These are phyloP conservation scores for Cenchrus purpureus DNA, from an alignment of 176 grass and related monocot species.

Conservation along the genomic window DNA sequence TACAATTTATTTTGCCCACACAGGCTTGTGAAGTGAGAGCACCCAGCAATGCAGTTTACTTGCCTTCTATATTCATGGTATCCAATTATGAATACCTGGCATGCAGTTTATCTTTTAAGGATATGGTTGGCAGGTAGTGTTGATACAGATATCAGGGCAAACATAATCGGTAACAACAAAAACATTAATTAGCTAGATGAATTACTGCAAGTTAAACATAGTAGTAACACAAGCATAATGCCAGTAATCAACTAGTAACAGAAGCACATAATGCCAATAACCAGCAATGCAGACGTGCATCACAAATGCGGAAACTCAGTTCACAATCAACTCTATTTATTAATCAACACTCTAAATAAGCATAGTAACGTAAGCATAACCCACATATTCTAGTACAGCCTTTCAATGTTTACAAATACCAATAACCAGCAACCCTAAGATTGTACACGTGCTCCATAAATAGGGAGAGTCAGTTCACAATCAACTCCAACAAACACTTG, in stretches of 20 bases:
- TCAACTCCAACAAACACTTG: no score
- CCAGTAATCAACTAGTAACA: no score
- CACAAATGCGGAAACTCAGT: no score
- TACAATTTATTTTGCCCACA: not conserved
- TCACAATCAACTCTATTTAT: not conserved
- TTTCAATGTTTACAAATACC: no score
- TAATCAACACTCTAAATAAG: no score
- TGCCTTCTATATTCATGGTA: not conserved
- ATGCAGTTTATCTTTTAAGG: not conserved
- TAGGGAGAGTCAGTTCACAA: no score
- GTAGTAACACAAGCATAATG: no score
- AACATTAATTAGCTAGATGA: not conserved
- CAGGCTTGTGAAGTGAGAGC: not conserved
- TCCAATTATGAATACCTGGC: not conserved
- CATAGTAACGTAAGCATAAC: not conserved
- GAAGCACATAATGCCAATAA: no score
- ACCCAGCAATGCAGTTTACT: not conserved
- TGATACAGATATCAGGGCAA: not conserved
- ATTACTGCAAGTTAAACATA: not conserved
- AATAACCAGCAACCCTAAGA: no score
- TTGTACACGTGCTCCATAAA: no score
- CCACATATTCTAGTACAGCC: no score
- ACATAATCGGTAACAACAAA: slow-evolving; percentile 13
- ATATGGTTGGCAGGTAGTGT: not conserved
- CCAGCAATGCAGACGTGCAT: no score